A percentile compares a stretch with the other conserved stretches of the same genome.
Evolutionary conservation across 768 basidiomycete species (phyloP).

Genomic region (Panellus pusillus): DNA sequence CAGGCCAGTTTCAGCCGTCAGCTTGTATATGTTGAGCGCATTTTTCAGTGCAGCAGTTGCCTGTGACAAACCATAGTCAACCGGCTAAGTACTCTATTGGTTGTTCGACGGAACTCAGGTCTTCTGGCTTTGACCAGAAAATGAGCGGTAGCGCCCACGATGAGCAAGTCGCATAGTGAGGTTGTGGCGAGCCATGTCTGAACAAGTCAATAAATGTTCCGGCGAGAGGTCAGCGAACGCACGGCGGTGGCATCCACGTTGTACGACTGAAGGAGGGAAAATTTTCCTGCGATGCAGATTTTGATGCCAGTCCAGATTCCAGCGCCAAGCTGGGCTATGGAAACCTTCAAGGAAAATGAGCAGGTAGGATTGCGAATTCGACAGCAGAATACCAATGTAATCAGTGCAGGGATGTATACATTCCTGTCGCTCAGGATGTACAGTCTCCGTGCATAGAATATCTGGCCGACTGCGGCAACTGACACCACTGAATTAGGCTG

Average conservation of each 20-base stretch:
- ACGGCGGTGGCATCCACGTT: background rate
- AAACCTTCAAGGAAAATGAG: background rate
- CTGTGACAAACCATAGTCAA: background rate
- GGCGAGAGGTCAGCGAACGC: no score
- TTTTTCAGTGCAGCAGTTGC: background rate
- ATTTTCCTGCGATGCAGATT: background rate
- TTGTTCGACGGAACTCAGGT: background rate
- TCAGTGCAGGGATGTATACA: background rate
- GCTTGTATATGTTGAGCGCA: background rate
- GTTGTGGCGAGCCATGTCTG: slow-evolving; percentile 9
- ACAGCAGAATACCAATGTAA: background rate
- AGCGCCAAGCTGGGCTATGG: background rate
- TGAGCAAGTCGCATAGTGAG: slow-evolving; percentile 7
- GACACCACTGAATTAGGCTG: no score
- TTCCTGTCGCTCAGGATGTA: slow-evolving; percentile 5
- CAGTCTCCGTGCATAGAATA: slow-evolving; percentile 24
- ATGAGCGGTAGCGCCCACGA: background rate
- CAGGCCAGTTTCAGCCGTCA: slow-evolving; percentile 18
- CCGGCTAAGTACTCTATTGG: background rate
- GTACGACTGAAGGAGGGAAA: background rate
- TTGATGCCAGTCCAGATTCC: slow-evolving; percentile 4
- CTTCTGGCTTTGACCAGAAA: background rate
- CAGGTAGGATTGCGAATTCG: background rate
- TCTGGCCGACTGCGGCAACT: slow-evolving; percentile 22
- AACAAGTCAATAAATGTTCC: no score